Evolutionary conservation across 805 yeast species (phyloP), one percentile per base, ranked within the genome.

Genomic region (Myxozyma geophila): DNA sequence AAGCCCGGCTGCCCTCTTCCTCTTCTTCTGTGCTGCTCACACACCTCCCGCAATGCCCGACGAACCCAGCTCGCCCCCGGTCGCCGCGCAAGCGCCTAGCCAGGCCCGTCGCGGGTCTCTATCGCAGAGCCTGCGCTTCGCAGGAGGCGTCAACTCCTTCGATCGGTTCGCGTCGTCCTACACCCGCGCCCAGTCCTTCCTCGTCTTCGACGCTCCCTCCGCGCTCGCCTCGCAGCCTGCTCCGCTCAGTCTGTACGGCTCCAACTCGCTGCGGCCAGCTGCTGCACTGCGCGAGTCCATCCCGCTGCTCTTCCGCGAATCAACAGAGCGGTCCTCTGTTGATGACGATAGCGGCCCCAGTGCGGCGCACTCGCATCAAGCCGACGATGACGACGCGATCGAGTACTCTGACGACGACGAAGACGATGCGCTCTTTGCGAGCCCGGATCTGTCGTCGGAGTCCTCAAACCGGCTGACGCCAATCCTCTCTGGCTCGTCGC

Each of bases 91-190:
- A 7, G 2, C 54, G 28, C 41, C 47, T 7, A 19, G 49, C 54
- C 53, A 28, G 23, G 55, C 43, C 15, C 62, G 66, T 19, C 58
- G 66, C 15, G 66, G 62, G 7, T 62, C 66, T 17, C 36, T 62
- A 17, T 50, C 66, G n/a, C 54, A 51, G 44, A 43, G 62, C 33
- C 23, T 62, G 12, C 59, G 53, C 35, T 49, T 35, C 41, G 67
- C 63, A 17, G 67, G 63, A 44, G 80, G 71, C 88, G 90, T 52
- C 79, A 88, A 88, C 75, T 88, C 95, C 0, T 74, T 90, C 48
- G 85, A 87, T 62, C 85, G 89, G 60, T 90, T 90, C 76, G 96
- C 96, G 1, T 84, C 89, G 13, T 90, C 96, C 0, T 85, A 82
- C 72, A 83, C 85, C 46, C 82, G 97, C 73, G 95, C 96, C 1